Evolutionary conservation across 208 protist genomes (phyloP).

Genomic region (Acanthamoeba royreba): DNA sequence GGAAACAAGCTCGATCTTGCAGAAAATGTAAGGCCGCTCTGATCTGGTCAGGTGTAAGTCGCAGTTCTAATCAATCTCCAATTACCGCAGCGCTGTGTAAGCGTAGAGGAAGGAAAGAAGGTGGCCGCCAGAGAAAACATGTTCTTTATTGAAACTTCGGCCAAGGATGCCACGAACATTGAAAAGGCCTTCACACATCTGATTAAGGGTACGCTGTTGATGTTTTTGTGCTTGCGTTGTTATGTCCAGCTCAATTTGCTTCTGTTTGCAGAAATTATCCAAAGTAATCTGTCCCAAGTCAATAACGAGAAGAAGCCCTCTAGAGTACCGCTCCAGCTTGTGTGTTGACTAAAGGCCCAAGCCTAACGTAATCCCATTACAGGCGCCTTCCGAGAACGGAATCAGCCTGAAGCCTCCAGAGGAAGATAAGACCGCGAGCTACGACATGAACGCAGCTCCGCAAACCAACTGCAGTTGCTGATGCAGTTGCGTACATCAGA

Average conservation of each 20-base stretch:
- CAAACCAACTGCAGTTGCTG: background rate
- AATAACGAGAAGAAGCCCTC: background rate
- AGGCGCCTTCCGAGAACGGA: background rate
- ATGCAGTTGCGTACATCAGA: background rate
- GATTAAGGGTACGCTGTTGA: background rate
- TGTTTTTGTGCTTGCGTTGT: background rate
- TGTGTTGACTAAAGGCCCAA: background rate
- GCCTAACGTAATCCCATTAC: background rate
- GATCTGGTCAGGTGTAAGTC: background rate
- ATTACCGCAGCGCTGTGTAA: slow-evolving; percentile 86
- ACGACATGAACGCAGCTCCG: background rate
- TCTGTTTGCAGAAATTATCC: background rate
- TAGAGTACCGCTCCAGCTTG: background rate
- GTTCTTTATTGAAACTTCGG: slow-evolving; percentile 97
- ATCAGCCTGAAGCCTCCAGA: background rate
- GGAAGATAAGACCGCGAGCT: background rate
- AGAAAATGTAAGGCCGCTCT: background rate
- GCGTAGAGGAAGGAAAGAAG: slow-evolving; percentile 91
- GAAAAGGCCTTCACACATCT: slow-evolving; percentile 91
- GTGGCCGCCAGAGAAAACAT: slow-evolving; percentile 94
- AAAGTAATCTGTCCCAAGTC: background rate
- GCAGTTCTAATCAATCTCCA: background rate
- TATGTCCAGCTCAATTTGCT: background rate
- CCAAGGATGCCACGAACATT: slow-evolving; percentile 90
- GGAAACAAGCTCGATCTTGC: slow-evolving; percentile 98